These are phyloP conservation scores for Coemansia sp. DNA, from an alignment of 192 early-diverging fungal genomes.

Conservation along the genomic window DNA sequence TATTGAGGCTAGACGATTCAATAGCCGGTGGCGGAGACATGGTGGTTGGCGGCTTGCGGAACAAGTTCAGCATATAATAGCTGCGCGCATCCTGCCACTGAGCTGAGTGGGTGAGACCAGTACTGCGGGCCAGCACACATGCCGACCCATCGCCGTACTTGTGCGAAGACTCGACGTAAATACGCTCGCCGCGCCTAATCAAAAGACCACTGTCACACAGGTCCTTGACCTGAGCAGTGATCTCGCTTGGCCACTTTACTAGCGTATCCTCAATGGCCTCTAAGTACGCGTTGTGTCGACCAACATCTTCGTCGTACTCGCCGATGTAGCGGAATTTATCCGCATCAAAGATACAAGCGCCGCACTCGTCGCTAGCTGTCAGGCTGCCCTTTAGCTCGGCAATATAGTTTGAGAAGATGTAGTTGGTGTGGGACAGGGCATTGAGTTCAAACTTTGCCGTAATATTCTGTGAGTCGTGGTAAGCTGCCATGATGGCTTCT, in stretches of 20 bases:
- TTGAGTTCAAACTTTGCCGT: slow-evolving; percentile 87
- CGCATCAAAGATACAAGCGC: slow-evolving; percentile 56
- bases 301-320: slow-evolving; percentile 67
- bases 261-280: slow-evolving; percentile 55
- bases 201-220: slow-evolving; percentile 30
- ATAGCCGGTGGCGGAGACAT: background rate
- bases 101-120: slow-evolving; percentile 50
- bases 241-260: slow-evolving; percentile 48
- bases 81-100: slow-evolving; percentile 57
- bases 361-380: background rate
- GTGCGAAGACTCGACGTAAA: slow-evolving; percentile 88
- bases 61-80: slow-evolving; percentile 60
- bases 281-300: slow-evolving; percentile 83
- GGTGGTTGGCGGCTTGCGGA: slow-evolving; percentile 53
- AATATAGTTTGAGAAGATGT: slow-evolving; percentile 56
- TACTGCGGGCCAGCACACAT: slow-evolving; percentile 47
- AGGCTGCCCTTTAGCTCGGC: background rate
- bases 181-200: slow-evolving; percentile 73
- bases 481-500: slow-evolving; percentile 70
- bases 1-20: slow-evolving; percentile 7
- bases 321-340: slow-evolving; percentile 70
- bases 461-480: slow-evolving; percentile 78
- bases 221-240: slow-evolving; percentile 16
- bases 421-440: slow-evolving; percentile 75
- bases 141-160: slow-evolving; percentile 73